Evolutionary conservation across 768 basidiomycete species (phyloP).

Genomic region (Agaricus sinodeliciosus): DNA sequence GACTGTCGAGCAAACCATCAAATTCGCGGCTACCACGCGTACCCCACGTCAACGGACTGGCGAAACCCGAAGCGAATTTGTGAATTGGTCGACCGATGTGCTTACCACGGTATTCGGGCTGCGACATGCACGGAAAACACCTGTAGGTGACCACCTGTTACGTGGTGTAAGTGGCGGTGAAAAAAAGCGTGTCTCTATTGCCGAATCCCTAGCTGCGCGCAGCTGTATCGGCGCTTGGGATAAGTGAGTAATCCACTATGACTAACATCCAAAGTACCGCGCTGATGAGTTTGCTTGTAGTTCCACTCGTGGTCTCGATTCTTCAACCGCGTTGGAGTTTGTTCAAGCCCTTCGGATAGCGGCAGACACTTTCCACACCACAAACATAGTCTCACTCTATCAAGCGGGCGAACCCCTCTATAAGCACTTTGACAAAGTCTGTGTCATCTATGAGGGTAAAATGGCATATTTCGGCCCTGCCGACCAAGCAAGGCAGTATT

Average conservation of each 20-base stretch:
- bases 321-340: constrained; percentile 70
- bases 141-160: constrained; percentile 71
- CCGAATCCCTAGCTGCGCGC: constrained; percentile 54
- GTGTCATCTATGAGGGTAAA: constrained; percentile 66
- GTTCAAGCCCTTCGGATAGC: constrained; percentile 57
- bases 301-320: constrained; percentile 58
- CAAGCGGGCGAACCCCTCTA: constrained; percentile 73
- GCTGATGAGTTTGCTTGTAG: constrained; percentile 23
- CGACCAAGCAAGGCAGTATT: constrained; percentile 59
- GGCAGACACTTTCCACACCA: constrained; percentile 46
- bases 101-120: constrained; percentile 71
- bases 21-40: constrained; percentile 61
- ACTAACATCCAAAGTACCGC: not conserved
- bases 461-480: constrained; percentile 74
- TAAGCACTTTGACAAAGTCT: constrained; percentile 71
- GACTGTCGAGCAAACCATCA: constrained; percentile 71
- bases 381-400: constrained; percentile 79
- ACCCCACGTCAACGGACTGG: constrained; percentile 50
- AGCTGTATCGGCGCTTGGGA: constrained; percentile 60
- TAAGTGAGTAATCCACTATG: constrained; percentile 33
- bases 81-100: constrained; percentile 40
- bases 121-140: constrained; percentile 62
- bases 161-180: constrained; percentile 71
- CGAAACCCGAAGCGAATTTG: constrained; percentile 35
- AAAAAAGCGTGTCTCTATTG: constrained; percentile 76